Base-by-base conservation (phyloP, 495 filamentous ascomycete species). In the Bacidia rubella region DNA sequence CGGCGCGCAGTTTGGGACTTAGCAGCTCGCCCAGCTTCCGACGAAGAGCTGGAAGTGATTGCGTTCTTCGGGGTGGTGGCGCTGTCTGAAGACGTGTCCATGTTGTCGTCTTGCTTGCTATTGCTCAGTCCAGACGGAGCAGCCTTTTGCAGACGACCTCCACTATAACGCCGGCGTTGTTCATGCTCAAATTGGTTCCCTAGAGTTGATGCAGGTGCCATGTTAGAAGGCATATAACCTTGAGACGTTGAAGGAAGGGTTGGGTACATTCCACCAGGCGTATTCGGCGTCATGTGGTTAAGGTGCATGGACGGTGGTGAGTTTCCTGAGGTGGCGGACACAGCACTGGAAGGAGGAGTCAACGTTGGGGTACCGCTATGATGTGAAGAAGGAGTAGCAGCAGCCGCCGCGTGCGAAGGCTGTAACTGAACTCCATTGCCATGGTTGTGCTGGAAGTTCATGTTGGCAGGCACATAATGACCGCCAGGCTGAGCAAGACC, bases 291-390 rank as follows among this genome's bases (percentile, higher is more conserved):
- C 64, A 86, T 75, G 64, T 73, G 63, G 59, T 63, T 54, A 57
- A 70, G 54, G 60, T 79, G 61, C 22, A 86, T 71, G 22, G 85
- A 80, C 60, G 73, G 75, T 0, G 92, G 90, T 3, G 90, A 96
- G 62, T 92, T 87, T 51, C 81, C 80, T 0, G 87, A 89, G 20
- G 79, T 83, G 67, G 95, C 92, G 0, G 86, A 90, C 62, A 87
- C 75, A 15, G 80, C 77, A 61, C 83, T 89, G n/a, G 86, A 90
- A 1, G 90, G 86, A 7, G 92, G 92, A 0, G 90, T 96, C 61
- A 95, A 74, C 0, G 85, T 89, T 7, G 90, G 88, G 19, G 88
- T 93, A 51, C 82, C 75, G 46, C 68, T 65, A n/a, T 60, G 54
- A 40, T 69, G 69, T 3, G 74, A 79, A 53, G 71, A 77, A 60